These are phyloP conservation scores for Aquanectria penicillioides DNA, from an alignment of 2,329 filamentous ascomycete species.

Conservation along the genomic window DNA sequence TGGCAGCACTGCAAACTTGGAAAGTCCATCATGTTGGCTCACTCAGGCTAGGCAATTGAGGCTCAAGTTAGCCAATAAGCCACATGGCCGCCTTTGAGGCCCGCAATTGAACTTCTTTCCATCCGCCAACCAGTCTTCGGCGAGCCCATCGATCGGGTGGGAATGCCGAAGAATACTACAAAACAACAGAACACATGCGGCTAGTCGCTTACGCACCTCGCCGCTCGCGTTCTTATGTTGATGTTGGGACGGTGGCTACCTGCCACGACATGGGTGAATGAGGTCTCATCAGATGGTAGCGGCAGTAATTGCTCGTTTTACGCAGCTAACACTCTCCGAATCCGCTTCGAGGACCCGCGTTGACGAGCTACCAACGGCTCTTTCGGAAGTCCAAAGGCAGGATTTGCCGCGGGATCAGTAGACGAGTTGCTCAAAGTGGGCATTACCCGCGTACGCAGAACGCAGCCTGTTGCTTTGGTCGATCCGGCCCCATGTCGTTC, in stretches of 20 bases:
- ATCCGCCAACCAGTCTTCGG: conserved; percentile 8
- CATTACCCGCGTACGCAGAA: conserved; percentile 30
- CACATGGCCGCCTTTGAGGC: conserved; percentile 13
- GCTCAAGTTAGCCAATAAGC: conserved; percentile 13
- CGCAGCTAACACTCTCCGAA: not conserved
- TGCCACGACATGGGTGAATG: not conserved
- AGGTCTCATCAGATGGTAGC: not conserved
- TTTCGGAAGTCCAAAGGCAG: conserved; percentile 3
- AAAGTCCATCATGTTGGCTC: not conserved
- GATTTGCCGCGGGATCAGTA: conserved; percentile 23
- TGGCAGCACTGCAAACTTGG: not conserved
- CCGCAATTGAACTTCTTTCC: not conserved
- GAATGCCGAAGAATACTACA: not conserved
- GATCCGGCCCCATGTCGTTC: conserved; percentile 26
- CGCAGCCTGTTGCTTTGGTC: conserved; percentile 19
- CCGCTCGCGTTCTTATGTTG: not conserved
- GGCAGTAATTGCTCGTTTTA: not conserved
- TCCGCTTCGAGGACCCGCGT: not conserved
- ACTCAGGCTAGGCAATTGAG: not conserved
- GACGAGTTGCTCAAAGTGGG: conserved; percentile 26
- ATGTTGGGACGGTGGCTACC: not conserved
- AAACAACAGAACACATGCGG: not conserved
- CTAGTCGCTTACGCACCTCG: conserved; percentile 9
- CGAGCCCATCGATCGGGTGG: not conserved
- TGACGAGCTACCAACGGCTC: not conserved